A percentile compares a stretch with the other conserved stretches of the same genome.
Evolutionary conservation across 305 asterid genomes (phyloP).

Genomic region (Fraxinus platypoda): DNA sequence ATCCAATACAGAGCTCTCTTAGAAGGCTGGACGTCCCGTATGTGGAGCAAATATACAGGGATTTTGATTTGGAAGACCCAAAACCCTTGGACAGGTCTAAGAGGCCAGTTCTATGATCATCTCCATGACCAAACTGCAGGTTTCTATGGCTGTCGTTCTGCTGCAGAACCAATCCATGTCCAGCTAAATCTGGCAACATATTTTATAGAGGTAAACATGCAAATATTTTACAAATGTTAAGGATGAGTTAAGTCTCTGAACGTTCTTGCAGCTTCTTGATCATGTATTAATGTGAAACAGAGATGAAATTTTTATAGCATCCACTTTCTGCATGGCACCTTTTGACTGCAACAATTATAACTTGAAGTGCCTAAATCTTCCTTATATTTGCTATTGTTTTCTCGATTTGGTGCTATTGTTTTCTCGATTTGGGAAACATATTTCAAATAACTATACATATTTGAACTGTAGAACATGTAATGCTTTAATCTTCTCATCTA

Average conservation of each 20-base stretch:
- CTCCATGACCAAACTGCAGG: conserved; percentile 97
- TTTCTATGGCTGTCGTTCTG: conserved; percentile 90
- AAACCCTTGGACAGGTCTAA: conserved; percentile 97
- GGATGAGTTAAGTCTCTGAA: neutral
- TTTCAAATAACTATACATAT: neutral
- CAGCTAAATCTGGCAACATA: conserved; percentile 78
- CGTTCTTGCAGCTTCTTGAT: conserved; percentile 10
- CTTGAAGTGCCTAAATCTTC: neutral
- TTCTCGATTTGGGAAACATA: neutral
- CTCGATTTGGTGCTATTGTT: neutral
- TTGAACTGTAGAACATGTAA: neutral
- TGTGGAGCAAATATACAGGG: conserved; percentile 97
- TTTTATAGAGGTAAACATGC: conserved; percentile 60
- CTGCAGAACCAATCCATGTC: conserved; percentile 92
- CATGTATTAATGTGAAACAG: neutral
- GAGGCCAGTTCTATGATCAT: conserved; percentile 97
- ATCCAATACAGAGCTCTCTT: conserved; percentile 94
- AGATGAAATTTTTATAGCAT: neutral
- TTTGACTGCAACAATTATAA: neutral
- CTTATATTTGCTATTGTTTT: neutral
- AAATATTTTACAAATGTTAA: neutral
- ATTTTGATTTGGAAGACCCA: conserved; percentile 95
- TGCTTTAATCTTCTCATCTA: neutral
- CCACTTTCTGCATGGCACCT: neutral
- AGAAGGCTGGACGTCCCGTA: conserved; percentile 94